A percentile compares a stretch with the other conserved stretches of the same genome.
Evolutionary conservation across 2,329 filamentous ascomycete species (phyloP).

Genomic region (Pseudopyricularia cyperi): DNA sequence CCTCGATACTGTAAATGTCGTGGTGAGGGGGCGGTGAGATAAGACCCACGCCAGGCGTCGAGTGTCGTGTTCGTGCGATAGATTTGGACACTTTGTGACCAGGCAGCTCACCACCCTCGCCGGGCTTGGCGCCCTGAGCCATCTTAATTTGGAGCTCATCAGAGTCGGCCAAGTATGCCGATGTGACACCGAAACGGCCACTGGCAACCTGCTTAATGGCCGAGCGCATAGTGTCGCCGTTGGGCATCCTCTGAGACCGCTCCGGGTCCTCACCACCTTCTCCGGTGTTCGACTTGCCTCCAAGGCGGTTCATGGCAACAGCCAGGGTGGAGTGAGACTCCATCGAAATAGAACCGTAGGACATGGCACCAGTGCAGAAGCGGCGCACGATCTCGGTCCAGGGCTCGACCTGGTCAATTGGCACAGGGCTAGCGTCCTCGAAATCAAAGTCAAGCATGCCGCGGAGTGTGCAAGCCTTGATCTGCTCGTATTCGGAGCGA

Average conservation of each 20-base stretch:
- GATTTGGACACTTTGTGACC: conserved; percentile 93
- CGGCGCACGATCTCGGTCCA: conserved; percentile 97
- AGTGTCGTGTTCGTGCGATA: conserved; percentile 89
- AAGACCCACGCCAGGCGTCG: conserved; percentile 87
- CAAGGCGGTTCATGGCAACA: conserved; percentile 91
- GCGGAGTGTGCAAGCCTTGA: conserved; percentile 90
- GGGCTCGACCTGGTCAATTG: conserved; percentile 92
- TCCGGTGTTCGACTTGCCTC: conserved; percentile 94
- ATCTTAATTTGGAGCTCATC: conserved; percentile 99
- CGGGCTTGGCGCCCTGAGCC: conserved; percentile 95
- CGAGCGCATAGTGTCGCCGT: conserved; percentile 93
- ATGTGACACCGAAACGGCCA: conserved; percentile 91
- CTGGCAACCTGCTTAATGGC: conserved; percentile 97
- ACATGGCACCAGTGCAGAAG: conserved; percentile 97
- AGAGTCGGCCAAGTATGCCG: conserved; percentile 84
- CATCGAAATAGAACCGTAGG: conserved; percentile 97
- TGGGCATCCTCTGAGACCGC: conserved; percentile 72
- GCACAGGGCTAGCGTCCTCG: conserved; percentile 69
- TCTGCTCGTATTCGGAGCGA: conserved; percentile 83
- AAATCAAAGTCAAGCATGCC: conserved; percentile 95
- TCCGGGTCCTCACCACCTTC: conserved; percentile 95
- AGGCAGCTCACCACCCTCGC: conserved; percentile 92
- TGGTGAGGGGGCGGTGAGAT: conserved; percentile 95
- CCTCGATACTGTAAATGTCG: conserved; percentile 97
- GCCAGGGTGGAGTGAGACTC: conserved; percentile 93